Evolutionary conservation across 495 filamentous ascomycete species (phyloP), one percentile per base, ranked within the genome.

Genomic region (Parachaetomium inaequale): DNA sequence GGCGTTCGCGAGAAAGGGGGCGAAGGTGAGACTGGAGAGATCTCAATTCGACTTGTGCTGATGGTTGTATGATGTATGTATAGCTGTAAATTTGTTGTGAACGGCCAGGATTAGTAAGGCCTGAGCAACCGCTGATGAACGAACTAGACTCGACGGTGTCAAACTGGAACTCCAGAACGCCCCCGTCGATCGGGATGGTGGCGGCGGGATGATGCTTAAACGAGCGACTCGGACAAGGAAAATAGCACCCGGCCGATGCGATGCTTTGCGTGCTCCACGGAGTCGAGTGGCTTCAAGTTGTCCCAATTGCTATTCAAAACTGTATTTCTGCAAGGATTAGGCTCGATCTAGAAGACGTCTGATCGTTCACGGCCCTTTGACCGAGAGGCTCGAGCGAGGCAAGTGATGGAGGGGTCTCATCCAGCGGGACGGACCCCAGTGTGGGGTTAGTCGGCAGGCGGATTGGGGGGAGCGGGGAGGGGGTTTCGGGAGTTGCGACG

Each of bases 401-500:
- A 31, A 28, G 47, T 21, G 43, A 46, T n/a, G 8, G 25, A 28
- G 36, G 36, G 14, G 36, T 15, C 14, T 10, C 14, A 23, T 26
- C 32, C 32, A 52, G 10, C n/a, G 55, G 40, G 19, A 23, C 29
- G 17, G 42, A 3, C 42, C 42, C 14, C 4, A n/a, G n/a, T 6
- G 49, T 32, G 26, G 49, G 38, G 58, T 40, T 17, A 3, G 14
- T 11, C 19, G 47, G 23, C 52, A 52, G 42, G 38, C 12, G 19
- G 17, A 46, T 34, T 14, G 46, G 46, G 47, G 63, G 56, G 51
- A 47, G 49, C 57, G 55, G 40, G 54, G 59, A 59, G 59, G 47
- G 59, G 59, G 63, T 58, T 62, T 62, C 64, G 64, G 64, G 64
- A 66, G 64, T 66, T 66, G 59, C 42, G 17, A 40, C 54, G 46